Conservation (phyloP, 805 yeast genomes). For the Jamesozyma rosinii region DNA sequence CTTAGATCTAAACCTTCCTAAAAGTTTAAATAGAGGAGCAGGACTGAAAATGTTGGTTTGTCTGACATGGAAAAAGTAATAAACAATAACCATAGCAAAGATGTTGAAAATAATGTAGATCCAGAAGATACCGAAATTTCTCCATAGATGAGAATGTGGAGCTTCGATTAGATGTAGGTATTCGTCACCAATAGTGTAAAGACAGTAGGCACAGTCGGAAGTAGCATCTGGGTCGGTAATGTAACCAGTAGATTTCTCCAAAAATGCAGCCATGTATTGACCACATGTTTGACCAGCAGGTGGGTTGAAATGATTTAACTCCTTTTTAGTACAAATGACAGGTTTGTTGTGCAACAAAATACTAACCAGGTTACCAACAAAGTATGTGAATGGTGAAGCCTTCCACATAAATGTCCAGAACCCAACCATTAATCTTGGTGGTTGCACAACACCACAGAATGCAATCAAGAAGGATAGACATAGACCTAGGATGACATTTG, state of each 20-base stretch:
- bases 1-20: neutral
- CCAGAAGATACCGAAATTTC: constrained; percentile 49
- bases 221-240: constrained; percentile 32
- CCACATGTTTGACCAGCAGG: constrained; percentile 21
- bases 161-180: constrained; percentile 35
- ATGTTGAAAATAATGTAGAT: constrained; percentile 41
- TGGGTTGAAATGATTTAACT: constrained; percentile 15
- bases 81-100: constrained; percentile 33
- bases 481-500: constrained; percentile 20
- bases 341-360: constrained; percentile 39
- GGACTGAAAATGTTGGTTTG: constrained; percentile 3
- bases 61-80: constrained; percentile 46
- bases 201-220: constrained; percentile 46
- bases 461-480: constrained; percentile 27
- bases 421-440: constrained; percentile 31
- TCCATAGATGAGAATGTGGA: constrained; percentile 38
- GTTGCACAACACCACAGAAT: constrained; percentile 35
- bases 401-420: constrained; percentile 38
- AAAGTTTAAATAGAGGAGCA: neutral
- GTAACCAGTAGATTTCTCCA: constrained; percentile 19
- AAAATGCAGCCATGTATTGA: constrained; percentile 14
- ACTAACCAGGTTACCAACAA: constrained; percentile 38
- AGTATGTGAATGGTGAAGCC: constrained; percentile 37
- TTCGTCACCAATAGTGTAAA: constrained; percentile 42
- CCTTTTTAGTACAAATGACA: constrained; percentile 35